Percentiles rank a stretch among this genome's conserved stretches.
These are phyloP conservation scores for Lentinula boryana DNA, from an alignment of 768 basidiomycete species.

Conservation along the genomic window DNA sequence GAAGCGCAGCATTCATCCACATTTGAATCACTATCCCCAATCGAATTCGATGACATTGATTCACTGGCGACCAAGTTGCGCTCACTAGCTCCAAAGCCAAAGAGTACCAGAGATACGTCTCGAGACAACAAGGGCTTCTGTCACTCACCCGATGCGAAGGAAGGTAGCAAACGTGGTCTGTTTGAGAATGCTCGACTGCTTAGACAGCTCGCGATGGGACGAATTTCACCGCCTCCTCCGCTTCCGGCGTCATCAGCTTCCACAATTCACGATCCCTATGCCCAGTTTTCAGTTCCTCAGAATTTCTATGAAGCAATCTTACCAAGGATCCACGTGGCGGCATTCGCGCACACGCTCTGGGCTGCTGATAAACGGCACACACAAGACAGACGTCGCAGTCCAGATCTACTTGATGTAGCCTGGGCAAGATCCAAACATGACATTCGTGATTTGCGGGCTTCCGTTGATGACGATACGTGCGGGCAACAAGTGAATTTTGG, in stretches of 20 bases:
- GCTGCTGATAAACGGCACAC: neutral
- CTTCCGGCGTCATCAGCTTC: neutral
- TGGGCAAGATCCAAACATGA: neutral
- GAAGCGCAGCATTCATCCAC: neutral
- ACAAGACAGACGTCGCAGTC: neutral
- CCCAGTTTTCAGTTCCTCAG: neutral
- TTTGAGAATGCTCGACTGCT: neutral
- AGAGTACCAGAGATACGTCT: neutral
- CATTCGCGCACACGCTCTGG: neutral
- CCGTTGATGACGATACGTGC: neutral
- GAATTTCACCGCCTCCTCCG: neutral
- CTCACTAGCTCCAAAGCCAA: neutral
- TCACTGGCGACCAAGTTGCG: neutral
- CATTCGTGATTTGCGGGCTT: neutral
- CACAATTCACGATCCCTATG: neutral
- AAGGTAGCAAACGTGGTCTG: neutral
- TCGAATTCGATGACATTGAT: constrained; percentile 1
- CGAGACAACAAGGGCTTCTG: neutral
- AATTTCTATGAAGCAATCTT: neutral
- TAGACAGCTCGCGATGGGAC: neutral
- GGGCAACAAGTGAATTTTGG: neutral
- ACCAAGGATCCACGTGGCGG: neutral
- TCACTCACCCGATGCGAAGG: neutral
- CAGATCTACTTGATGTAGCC: neutral
- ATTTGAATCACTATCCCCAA: neutral